Evolutionary conservation across 2,329 filamentous ascomycete species (phyloP).

Genomic region (Ascochyta lentis): DNA sequence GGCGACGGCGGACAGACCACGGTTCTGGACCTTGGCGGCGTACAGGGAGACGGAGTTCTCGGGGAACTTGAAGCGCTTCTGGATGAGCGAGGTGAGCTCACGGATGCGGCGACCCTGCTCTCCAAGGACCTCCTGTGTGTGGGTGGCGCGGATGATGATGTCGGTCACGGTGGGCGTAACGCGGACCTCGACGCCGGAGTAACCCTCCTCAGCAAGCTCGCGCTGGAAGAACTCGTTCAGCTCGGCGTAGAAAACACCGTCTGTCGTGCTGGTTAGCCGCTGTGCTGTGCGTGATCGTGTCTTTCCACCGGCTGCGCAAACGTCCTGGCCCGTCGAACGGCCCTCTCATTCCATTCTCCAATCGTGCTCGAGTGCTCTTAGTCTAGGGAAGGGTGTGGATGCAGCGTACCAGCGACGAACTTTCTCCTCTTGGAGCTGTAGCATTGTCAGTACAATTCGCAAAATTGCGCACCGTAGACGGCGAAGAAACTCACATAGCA

Average conservation of each 20-base stretch:
- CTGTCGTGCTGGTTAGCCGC: constrained; percentile 52
- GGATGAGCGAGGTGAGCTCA: constrained; percentile 99
- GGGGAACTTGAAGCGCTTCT: constrained; percentile 99
- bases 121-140: constrained; percentile 99
- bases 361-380: constrained; percentile 1
- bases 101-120: constrained; percentile 99
- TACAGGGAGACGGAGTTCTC: constrained; percentile 99
- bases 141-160: constrained; percentile 99
- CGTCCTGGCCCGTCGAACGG: constrained; percentile 9
- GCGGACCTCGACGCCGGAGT: constrained; percentile 99
- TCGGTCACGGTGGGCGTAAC: constrained; percentile 99
- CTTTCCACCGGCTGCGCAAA: not conserved
- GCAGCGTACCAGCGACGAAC: constrained; percentile 58
- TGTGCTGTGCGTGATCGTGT: constrained; percentile 18
- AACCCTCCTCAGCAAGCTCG: constrained; percentile 99
- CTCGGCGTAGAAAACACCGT: constrained; percentile 99
- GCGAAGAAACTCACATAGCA: constrained; percentile 48
- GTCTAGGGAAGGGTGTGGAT: constrained; percentile 23
- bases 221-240: constrained; percentile 99
- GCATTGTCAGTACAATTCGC: constrained; percentile 34
- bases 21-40: constrained; percentile 99
- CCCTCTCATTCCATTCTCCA: not conserved
- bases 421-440: constrained; percentile 85
- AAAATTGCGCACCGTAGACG: constrained; percentile 2
- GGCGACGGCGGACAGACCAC: constrained; percentile 98